Conservation (phyloP, 345 rosid species). For the Cardamine chenopodiifolia region DNA sequence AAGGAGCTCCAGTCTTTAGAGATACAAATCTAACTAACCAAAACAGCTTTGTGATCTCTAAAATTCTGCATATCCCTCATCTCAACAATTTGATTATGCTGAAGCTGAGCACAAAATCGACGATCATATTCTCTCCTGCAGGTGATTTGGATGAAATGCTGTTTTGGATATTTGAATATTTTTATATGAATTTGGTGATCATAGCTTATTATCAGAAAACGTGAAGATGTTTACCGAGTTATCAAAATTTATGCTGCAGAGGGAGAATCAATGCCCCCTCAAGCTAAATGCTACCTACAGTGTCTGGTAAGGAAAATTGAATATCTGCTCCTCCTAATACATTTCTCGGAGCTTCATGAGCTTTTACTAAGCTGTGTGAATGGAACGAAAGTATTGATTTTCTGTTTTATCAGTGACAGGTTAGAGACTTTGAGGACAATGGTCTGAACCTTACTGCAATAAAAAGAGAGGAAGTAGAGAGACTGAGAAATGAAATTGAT, state of each 20-base stretch:
- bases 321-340: slow-evolving; percentile 4
- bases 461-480: slow-evolving; percentile 79
- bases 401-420: slow-evolving; percentile 84
- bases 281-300: slow-evolving; percentile 62
- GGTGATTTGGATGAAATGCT: slow-evolving; percentile 49
- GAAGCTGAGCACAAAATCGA: slow-evolving; percentile 82
- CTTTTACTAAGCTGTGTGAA: slow-evolving; percentile 15
- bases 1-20: slow-evolving; percentile 1
- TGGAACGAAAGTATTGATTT: slow-evolving; percentile 47
- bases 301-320: slow-evolving; percentile 72
- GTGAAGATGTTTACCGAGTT: slow-evolving; percentile 80
- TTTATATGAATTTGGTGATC: slow-evolving; percentile 35
- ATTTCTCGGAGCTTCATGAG: not conserved
- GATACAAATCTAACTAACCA: not conserved
- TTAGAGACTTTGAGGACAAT: slow-evolving; percentile 84
- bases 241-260: slow-evolving; percentile 66
- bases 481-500: slow-evolving; percentile 69
- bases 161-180: not conserved
- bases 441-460: slow-evolving; percentile 82
- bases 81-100: slow-evolving; percentile 17
- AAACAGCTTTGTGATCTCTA: not conserved
- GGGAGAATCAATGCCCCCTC: slow-evolving; percentile 60
- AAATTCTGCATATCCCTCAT: not conserved
- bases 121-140: slow-evolving; percentile 62
- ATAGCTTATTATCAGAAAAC: slow-evolving; percentile 59